Evolutionary conservation across 805 yeast species (phyloP).

Genomic region (Martiniozyma abietophila): DNA sequence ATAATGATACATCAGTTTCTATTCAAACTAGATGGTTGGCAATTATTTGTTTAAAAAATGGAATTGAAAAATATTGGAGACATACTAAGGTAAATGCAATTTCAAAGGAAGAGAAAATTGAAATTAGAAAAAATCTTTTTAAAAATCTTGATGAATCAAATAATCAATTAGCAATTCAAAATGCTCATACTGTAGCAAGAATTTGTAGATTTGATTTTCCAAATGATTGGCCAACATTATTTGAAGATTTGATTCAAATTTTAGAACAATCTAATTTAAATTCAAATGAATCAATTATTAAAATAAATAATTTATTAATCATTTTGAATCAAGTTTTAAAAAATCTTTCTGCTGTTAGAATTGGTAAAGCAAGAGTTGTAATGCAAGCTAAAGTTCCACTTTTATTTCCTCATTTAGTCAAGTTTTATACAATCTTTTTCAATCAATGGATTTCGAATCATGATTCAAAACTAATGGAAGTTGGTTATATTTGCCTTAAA

Average conservation of each 20-base stretch:
- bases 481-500: slow-evolving; percentile 72
- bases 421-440: slow-evolving; percentile 50
- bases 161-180: slow-evolving; percentile 67
- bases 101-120: slow-evolving; percentile 56
- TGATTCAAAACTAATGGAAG: slow-evolving; percentile 52
- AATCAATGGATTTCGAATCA: slow-evolving; percentile 47
- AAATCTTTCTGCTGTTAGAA: slow-evolving; percentile 60
- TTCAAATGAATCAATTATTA: slow-evolving; percentile 31
- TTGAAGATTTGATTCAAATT: slow-evolving; percentile 48
- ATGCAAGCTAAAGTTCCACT: slow-evolving; percentile 64
- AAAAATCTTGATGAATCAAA: slow-evolving; percentile 55
- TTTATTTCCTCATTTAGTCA: slow-evolving; percentile 49
- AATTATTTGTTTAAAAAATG: slow-evolving; percentile 80
- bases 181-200: slow-evolving; percentile 72
- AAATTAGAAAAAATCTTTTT: slow-evolving; percentile 52
- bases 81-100: slow-evolving; percentile 46
- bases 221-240: slow-evolving; percentile 70
- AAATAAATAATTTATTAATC: slow-evolving; percentile 52
- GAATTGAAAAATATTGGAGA: slow-evolving; percentile 80
- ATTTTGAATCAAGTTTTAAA: slow-evolving; percentile 75
- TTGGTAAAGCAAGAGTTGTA: slow-evolving; percentile 74
- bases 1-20: slow-evolving; percentile 48
- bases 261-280: slow-evolving; percentile 35
- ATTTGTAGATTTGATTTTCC: slow-evolving; percentile 85
- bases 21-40: slow-evolving; percentile 78